Evolutionary conservation across 331 rosid species (phyloP).

Genomic region (Pyracantha coccinea): DNA sequence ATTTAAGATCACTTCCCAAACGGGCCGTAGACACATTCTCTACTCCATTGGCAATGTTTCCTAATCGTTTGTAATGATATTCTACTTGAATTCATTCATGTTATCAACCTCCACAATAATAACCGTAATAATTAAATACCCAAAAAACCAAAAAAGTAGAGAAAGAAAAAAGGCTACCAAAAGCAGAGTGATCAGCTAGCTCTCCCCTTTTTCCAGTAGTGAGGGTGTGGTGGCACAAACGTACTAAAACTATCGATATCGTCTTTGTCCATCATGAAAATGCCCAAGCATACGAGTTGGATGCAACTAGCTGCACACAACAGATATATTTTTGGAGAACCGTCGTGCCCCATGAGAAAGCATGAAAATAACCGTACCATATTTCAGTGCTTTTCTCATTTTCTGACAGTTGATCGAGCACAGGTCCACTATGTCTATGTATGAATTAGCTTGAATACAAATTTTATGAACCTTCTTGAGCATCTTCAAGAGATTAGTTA

Average conservation of each 20-base stretch:
- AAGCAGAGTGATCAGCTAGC: background rate
- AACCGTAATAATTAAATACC: constrained; percentile 16
- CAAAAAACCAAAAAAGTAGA: background rate
- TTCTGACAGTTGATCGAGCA: background rate
- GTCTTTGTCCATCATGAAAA: background rate
- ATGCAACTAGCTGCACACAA: background rate
- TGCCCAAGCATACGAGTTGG: background rate
- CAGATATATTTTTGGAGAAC: background rate
- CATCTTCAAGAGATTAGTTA: too few species aligned
- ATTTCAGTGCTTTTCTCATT: background rate
- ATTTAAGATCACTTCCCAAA: too few species aligned
- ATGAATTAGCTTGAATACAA: too few species aligned
- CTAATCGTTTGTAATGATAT: constrained; percentile 39
- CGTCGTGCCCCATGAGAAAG: background rate
- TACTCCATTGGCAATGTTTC: constrained; percentile 14
- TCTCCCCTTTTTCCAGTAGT: background rate
- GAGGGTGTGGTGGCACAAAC: background rate
- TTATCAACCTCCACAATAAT: constrained; percentile 29
- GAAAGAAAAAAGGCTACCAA: constrained; percentile 12
- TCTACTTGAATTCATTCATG: constrained; percentile 42
- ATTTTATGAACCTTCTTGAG: too few species aligned
- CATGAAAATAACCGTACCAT: constrained; percentile 1
- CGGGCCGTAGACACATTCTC: background rate
- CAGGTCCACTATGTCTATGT: background rate
- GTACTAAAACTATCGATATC: background rate